These are phyloP conservation scores for Aspergillus ellipticus DNA, from an alignment of 495 filamentous ascomycete genomes.

Conservation along the genomic window DNA sequence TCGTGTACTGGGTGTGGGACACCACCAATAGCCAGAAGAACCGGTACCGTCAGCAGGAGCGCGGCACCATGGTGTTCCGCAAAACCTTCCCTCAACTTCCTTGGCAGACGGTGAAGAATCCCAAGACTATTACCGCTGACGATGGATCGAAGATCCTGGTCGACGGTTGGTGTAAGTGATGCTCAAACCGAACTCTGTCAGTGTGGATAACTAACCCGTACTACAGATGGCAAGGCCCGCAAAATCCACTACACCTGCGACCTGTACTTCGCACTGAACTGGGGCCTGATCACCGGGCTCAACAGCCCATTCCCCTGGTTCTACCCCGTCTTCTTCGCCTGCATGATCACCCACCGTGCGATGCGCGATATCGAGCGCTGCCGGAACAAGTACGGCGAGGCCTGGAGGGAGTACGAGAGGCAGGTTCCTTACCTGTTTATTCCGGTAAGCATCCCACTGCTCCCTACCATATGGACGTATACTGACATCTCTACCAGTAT, in stretches of 20 bases:
- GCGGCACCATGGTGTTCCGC: slow-evolving; percentile 66
- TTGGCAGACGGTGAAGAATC: slow-evolving; percentile 84
- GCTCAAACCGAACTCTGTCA: not conserved
- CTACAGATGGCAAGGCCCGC: slow-evolving; percentile 69
- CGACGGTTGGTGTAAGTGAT: slow-evolving; percentile 79
- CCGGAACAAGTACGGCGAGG: slow-evolving; percentile 82
- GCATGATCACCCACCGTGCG: slow-evolving; percentile 90
- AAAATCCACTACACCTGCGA: slow-evolving; percentile 97
- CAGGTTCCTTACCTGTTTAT: slow-evolving; percentile 92
- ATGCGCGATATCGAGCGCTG: slow-evolving; percentile 82
- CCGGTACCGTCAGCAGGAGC: slow-evolving; percentile 78
- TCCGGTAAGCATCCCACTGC: slow-evolving; percentile 75
- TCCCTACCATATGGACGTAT: not conserved
- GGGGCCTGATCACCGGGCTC: slow-evolving; percentile 65
- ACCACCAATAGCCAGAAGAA: slow-evolving; percentile 94
- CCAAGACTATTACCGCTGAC: slow-evolving; percentile 74
- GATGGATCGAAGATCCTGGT: slow-evolving; percentile 78
- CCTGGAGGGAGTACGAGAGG: slow-evolving; percentile 86
- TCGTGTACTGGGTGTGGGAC: slow-evolving; percentile 91
- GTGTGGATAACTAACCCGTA: slow-evolving; percentile 7
- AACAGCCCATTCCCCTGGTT: slow-evolving; percentile 94
- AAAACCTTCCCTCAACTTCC: slow-evolving; percentile 91
- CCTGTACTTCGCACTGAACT: slow-evolving; percentile 66
- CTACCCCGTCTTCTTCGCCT: slow-evolving; percentile 84
- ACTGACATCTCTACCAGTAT: slow-evolving; percentile 10